Percentiles rank a stretch among this genome's conserved stretches.
These are phyloP conservation scores for Kodamaea neixiangensis DNA, from an alignment of 805 yeast genomes.

Conservation along the genomic window DNA sequence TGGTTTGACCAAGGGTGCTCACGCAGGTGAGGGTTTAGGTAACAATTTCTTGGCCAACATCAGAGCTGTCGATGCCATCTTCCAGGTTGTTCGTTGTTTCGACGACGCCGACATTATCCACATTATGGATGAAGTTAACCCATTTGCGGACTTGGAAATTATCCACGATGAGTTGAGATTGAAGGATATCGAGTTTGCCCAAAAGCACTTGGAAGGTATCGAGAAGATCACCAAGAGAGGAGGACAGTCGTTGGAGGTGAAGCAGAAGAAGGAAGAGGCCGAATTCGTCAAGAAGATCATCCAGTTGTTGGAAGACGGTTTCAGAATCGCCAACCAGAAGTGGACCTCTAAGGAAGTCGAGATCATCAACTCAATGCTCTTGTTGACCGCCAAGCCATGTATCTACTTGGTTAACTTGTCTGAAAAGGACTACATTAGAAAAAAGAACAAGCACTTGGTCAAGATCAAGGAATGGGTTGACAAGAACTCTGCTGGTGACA, in stretches of 20 bases:
- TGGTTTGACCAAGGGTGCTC: constrained; percentile 96
- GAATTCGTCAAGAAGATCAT: constrained; percentile 73
- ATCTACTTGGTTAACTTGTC: constrained; percentile 89
- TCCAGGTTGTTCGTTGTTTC: constrained; percentile 96
- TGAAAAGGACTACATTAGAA: constrained; percentile 83
- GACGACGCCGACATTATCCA: constrained; percentile 98
- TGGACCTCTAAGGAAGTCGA: constrained; percentile 95
- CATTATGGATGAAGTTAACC: constrained; percentile 90
- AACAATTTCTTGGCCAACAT: constrained; percentile 96
- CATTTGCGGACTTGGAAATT: constrained; percentile 91
- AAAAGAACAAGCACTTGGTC: constrained; percentile 82
- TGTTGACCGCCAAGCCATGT: constrained; percentile 94
- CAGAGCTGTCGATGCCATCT: constrained; percentile 96
- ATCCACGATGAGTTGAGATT: constrained; percentile 89
- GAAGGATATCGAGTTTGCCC: constrained; percentile 94
- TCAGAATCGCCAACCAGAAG: constrained; percentile 80
- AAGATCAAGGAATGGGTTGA: constrained; percentile 91
- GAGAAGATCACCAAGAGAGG: constrained; percentile 84
- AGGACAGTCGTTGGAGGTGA: constrained; percentile 86
- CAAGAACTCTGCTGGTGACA: constrained; percentile 77
- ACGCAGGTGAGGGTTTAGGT: constrained; percentile 96
- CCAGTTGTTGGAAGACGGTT: constrained; percentile 75
- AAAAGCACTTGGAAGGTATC: constrained; percentile 73
- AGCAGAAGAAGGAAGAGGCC: constrained; percentile 84
- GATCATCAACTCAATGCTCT: constrained; percentile 77